A percentile compares a stretch with the other conserved stretches of the same genome.
These are phyloP conservation scores for Debaryomyces sp. DNA, from an alignment of 1,139 yeast genomes.

Conservation along the genomic window DNA sequence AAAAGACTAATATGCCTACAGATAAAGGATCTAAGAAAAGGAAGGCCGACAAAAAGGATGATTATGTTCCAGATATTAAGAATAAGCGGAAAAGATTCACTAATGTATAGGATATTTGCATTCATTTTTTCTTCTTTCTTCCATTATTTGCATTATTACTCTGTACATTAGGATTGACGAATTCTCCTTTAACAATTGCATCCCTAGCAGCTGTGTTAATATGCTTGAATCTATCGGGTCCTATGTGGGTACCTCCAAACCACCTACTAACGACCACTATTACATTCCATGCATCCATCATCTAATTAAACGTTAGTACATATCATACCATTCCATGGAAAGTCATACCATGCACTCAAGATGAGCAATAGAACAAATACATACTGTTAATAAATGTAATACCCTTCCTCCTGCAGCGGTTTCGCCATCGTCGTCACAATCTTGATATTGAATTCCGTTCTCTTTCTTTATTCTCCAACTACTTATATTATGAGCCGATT, in stretches of 20 bases:
- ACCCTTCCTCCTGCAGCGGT: conserved; percentile 93
- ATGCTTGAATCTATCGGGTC: conserved; percentile 93
- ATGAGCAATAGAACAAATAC: conserved; percentile 20
- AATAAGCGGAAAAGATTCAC: conserved; percentile 16
- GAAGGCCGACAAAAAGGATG: conserved; percentile 14
- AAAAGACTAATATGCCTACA: conserved; percentile 20
- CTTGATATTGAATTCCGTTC: conserved; percentile 64
- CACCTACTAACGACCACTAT: conserved; percentile 88
- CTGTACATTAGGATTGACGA: conserved; percentile 20
- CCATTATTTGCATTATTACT: conserved; percentile 17
- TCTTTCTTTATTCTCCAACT: conserved; percentile 75
- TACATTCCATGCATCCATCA: conserved; percentile 84
- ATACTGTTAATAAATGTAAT: conserved; percentile 71
- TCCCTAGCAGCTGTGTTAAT: conserved; percentile 89
- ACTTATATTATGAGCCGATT: conserved; percentile 79
- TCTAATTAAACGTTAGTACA: conserved; percentile 23
- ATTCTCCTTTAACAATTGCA: conserved; percentile 69
- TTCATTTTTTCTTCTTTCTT: conserved; percentile 26
- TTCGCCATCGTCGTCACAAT: conserved; percentile 97
- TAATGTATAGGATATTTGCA: conserved; percentile 7
- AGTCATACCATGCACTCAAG: background rate
- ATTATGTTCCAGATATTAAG: conserved; percentile 18
- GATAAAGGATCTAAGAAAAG: conserved; percentile 11
- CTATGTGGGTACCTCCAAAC: conserved; percentile 92
- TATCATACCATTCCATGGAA: background rate